Evolutionary conservation across 768 basidiomycete genomes (phyloP), one percentile per base, ranked within the genome.

Genomic region (Lepiota brunneoincarnata): DNA sequence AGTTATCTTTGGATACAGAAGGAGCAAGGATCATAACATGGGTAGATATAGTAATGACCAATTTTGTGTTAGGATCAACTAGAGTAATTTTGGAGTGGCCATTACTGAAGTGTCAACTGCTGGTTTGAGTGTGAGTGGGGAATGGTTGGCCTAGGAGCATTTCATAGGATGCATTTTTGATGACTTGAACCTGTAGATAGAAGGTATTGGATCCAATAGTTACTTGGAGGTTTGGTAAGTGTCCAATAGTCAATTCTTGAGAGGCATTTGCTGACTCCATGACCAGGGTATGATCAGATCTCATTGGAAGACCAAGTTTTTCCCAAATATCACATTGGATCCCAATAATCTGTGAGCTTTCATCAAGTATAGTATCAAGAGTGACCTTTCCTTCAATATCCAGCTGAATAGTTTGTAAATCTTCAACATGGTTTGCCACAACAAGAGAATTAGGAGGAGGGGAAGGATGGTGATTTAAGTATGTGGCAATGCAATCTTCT

Each of bases 151-250:
- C n/a, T n/a, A n/a, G n/a, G n/a, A n/a, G n/a, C 11, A 66, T 20
- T n/a, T 66, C 54, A 24, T 64, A 66, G 0, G 60, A 50, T 5
- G 55, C 61, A 18, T 58, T 44, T 17, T 64, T 47, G 20, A 63
- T 43, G 2, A 64, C 59, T 17, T 66, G 63, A 2, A 57, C 58
- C 26, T 66, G 64, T 0, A 66, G 31, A 23, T 59, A 61, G 23
- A 66, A 60, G 9, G 38, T 37, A 6, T 44, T 46, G 4, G 51
- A 47, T 4, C 62, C 62, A 6, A 65, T 51, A 14, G 37, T 31
- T 9, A 61, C 43, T 21, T 44, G 41, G 10, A 64, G 43, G 18
- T 64, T 51, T 4, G 40, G 56, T 7, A 63, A 26, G 6, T 62
- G 51, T 0, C 62, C 62, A 9, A 59, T 56, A 0, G 62, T 61